These are phyloP conservation scores for Pezizomycotina sp. DNA, from an alignment of 2,329 filamentous ascomycete genomes.

Conservation along the genomic window DNA sequence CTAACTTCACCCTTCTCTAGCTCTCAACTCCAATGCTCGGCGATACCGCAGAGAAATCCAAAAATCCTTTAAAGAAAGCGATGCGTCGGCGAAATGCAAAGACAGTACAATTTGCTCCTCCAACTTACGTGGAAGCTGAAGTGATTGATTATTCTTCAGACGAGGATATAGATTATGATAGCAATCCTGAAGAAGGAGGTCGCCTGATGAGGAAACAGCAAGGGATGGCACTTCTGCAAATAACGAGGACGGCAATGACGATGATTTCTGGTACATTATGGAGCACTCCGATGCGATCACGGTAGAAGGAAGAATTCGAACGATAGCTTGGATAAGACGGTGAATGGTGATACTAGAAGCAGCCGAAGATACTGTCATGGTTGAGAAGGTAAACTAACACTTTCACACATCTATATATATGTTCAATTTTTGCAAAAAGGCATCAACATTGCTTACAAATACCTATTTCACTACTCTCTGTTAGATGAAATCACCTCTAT, in stretches of 20 bases:
- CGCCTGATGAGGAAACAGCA: conserved; percentile 32
- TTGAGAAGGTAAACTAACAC: not conserved
- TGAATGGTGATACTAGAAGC: conserved; percentile 5
- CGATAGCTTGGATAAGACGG: not conserved
- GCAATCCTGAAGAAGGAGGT: too few relatives aligned
- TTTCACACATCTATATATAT: not conserved
- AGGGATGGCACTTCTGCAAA: conserved; percentile 24
- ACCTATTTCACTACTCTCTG: too few relatives aligned
- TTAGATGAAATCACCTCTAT: conserved; percentile 7
- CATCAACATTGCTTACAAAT: too few relatives aligned
- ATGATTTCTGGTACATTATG: conserved; percentile 22
- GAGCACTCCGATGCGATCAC: conserved; percentile 25
- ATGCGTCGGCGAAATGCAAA: conserved; percentile 71
- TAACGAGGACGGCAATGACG: conserved; percentile 28
- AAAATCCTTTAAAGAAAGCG: conserved; percentile 66
- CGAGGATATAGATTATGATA: conserved; percentile 44
- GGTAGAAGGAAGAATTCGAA: conserved; percentile 25
- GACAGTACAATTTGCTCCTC: conserved; percentile 68
- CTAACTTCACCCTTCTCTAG: conserved; percentile 33
- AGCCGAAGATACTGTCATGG: conserved; percentile 3
- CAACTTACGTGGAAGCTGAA: conserved; percentile 75
- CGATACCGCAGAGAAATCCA: conserved; percentile 54
- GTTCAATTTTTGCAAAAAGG: too few relatives aligned
- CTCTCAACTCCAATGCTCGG: conserved; percentile 47
- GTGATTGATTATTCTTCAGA: conserved; percentile 72